Base-by-base conservation (phyloP, 805 yeast species). In the Candida vaughaniae region DNA sequence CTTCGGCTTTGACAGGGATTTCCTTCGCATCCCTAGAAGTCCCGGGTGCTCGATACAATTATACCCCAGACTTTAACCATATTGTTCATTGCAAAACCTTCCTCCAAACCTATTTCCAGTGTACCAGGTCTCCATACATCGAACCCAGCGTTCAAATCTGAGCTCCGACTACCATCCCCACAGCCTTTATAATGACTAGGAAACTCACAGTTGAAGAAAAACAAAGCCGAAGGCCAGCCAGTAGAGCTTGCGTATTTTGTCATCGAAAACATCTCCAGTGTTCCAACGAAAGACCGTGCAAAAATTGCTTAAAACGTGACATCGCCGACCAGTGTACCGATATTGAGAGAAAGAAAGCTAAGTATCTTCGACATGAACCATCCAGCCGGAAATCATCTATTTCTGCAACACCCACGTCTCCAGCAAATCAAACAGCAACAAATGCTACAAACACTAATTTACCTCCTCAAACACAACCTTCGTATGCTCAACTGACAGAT, bases 221-320 rank as follows among this genome's bases (percentile, higher is more conserved):
- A 52, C 63, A 61, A 28, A 62, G 58, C 25, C 58, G 91, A 30
- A 77, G 69, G 45, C 87, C 89, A 4, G 78, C 83, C 2, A 62
- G 76, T 6, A 69, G 82, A 31, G 93, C 91, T 1, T 84, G 93
- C 51, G 69, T 69, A 14, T 81, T 82, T 52, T 84, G 91, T 55
- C 88, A 83, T 52, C 60, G 70, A 17, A 84, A 84, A 46, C 93
- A 83, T 49, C 65, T 84, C 10, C 90, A 83, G 48, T 84, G 91
- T 55, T 85, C 83, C 43, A 62, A 73, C 39, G 67, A 71, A 18
- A 61, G 93, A 39, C 91, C 93, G 0, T 84, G 91, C 49, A 71
- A 71, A 45, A 84, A 84, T 53, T 84, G 93, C 58, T 49, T 69
- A 15, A 83, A 82, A 52, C 58, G 90, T 39, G 76, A 77, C 16